Evolutionary conservation across 2,329 filamentous ascomycete species (phyloP), one percentile per base, ranked within the genome.

Genomic region (Penicillium psychrosexuale): DNA sequence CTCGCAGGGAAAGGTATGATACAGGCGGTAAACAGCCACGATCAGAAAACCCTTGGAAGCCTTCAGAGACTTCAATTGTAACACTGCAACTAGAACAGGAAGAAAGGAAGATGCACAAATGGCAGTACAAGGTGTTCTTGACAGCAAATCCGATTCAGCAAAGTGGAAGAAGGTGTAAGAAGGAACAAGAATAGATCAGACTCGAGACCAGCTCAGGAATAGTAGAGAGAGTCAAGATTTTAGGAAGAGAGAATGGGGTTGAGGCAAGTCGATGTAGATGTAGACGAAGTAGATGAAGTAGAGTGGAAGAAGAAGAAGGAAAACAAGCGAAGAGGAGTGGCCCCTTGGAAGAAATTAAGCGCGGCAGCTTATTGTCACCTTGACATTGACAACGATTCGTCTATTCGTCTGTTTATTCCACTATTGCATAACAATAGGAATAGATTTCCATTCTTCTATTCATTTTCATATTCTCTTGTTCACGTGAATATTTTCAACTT

Each of bases 321-420:
- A 52, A 40, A 28, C 31, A 58, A 59, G 56, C 45, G 39, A 59
- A 38, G 53, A 49, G 52, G 60, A 56, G 53, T 49, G 51, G 46
- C 54, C 50, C 53, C 60, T 55, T 55, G 48, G 13, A 13, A 58
- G 55, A 51, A 57, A 44, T 40, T 56, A 57, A 45, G 31, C 51
- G 48, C 58, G 45, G 58, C 54, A 57, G 45, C 51, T 43, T 50
- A 51, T 50, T 45, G 47, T 46, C 43, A 45, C 44, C 42, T 27
- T 45, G 31, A 53, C 30, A 33, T 45, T 33, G 1, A 24, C 42
- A 31, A 31, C 43, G 33, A 46, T 46, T 46, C 43, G 36, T 52
- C 17, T 36, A 39, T 36, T 49, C 15, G 6, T 31, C 46, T 31
- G 3, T 43, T 36, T 15, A 28, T 24, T 28, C 22, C 22, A 24